Base-by-base conservation (phyloP, 1,284 basidiomycete species). In the Stygiomarasmius scandens region DNA sequence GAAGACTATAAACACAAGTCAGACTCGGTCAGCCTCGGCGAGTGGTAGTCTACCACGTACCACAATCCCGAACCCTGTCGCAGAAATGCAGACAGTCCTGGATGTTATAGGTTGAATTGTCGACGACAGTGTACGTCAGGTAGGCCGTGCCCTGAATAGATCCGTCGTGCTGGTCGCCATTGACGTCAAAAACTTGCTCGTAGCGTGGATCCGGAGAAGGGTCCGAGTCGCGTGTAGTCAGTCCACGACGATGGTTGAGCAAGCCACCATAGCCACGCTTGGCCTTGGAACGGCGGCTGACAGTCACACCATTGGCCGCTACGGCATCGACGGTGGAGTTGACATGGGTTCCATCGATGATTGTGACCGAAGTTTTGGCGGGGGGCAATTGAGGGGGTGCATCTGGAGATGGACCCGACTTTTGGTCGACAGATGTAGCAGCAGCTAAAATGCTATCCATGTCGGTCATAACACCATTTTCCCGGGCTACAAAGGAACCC, bases 141-240 rank as follows among this genome's bases (percentile, higher is more conserved):
- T 59, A 64, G 8, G 54, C 59, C 19, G 58, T 61, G 20, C 61
- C 64, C 34, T 59, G 22, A 29, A 66, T 45, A 0, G 63, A 58
- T 29, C 58, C 57, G 43, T 66, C 64, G 16, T 52, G 47, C 14
- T 32, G 14, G 19, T 49, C 50, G 41, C 54, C 38, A 19, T 49
- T 54, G 41, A 45, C 38, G n/a, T 45, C 43, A 36, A 66, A 66
- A 23, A 66, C 51, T 44, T 58, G 25, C 23, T 52, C 41, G 60
- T 64, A 66, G 29, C 54, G 49, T 23, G 38, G 49, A 32, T 32
- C 14, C 24, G 34, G 27, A 56, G 54, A 41, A 32, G 12, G 12
- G 12, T 32, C 29, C 5, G 29, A 32, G 12, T 32, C 29, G 29
- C 29, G 29, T 44, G 52, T 49, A 38, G 23, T 4, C 49, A 55